Base-by-base conservation (phyloP, 352 stramenopile species). In the Aphanomyces stellatus region DNA sequence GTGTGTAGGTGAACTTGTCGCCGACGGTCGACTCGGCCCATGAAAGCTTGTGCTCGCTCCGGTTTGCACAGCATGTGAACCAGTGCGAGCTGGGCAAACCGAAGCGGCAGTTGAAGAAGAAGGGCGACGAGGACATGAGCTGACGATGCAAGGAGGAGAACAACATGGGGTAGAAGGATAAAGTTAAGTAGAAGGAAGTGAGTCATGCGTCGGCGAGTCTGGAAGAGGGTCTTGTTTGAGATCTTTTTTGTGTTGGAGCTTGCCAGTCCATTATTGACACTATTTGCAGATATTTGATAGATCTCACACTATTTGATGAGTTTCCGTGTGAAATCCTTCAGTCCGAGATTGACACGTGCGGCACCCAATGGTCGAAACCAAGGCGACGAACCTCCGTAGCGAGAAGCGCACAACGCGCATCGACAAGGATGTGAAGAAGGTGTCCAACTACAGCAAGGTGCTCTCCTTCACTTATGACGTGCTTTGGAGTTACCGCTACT, bases 1-100 rank as follows among this genome's bases (percentile, higher is more conserved):
- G 17, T 15, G 22, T 13, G 19, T 59, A 68, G 60, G 60, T 90
- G 15, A 99, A 99, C 74, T 76, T 99, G 25, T 98, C 93, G 46
- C 96, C 97, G 5, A 98, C 96, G 19, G 57, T 89, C 8, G 91
- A 96, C 62, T 98, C 95, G 49, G 90, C 91, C 46, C 87, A 86
- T 64, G 97, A 99, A 75, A 98, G 92, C 72, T 76, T 99, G 6
- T 99, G 96, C 74, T 99, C 96, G 46, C 77, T 99, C 37, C 83
- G 96, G 25, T 99, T 99, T 74, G 97, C 97, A 1, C 81, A 91
- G 62, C 81, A 96, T 72, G 95, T 98, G 13, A 98, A 98, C 77
- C 82, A 98, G 75, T 98, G 98, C 51, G 96, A 99, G 71, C 76
- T 99, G 4, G 96, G 96, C 42, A 98, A 98, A 69, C 92, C 97